phyloP scores from a whole-genome alignment of 2,329 filamentous ascomycete species.

The Emmonsia crescens region DNA sequence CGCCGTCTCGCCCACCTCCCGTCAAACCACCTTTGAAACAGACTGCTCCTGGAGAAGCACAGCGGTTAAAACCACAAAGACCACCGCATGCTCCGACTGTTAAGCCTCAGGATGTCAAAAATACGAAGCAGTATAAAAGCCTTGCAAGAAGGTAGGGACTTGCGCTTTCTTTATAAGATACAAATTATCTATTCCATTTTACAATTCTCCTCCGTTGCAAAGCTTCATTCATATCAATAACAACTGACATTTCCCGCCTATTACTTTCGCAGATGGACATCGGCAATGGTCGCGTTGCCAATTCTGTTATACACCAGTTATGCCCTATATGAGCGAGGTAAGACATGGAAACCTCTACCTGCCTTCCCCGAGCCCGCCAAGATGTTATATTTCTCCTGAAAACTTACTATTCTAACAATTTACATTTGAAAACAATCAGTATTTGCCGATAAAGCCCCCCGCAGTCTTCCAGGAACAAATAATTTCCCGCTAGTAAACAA shows the following conservation, averaged over 20 bases:
- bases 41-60: not conserved
- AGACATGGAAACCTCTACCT: not conserved
- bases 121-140: slow-evolving; percentile 32
- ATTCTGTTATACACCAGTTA: slow-evolving; percentile 20
- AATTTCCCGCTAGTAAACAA: not conserved
- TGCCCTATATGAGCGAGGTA: slow-evolving; percentile 19
- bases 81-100: not conserved
- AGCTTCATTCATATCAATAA: not conserved
- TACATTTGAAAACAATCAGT: not conserved
- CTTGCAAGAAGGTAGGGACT: slow-evolving; percentile 26
- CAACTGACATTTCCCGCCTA: not conserved
- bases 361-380: not conserved
- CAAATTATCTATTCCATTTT: not conserved
- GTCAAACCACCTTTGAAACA: not conserved
- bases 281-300: slow-evolving; percentile 20
- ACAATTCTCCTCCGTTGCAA: not conserved
- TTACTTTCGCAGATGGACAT: slow-evolving; percentile 15
- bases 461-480: slow-evolving; percentile 4
- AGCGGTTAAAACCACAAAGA: not conserved
- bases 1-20: not conserved
- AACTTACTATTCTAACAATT: not conserved
- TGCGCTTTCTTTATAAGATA: not conserved
- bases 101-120: slow-evolving; percentile 23
- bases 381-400: not conserved
- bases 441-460: not conserved